Base-by-base conservation (phyloP, 345 rosid genomes). In the Arabis hirsuta region DNA sequence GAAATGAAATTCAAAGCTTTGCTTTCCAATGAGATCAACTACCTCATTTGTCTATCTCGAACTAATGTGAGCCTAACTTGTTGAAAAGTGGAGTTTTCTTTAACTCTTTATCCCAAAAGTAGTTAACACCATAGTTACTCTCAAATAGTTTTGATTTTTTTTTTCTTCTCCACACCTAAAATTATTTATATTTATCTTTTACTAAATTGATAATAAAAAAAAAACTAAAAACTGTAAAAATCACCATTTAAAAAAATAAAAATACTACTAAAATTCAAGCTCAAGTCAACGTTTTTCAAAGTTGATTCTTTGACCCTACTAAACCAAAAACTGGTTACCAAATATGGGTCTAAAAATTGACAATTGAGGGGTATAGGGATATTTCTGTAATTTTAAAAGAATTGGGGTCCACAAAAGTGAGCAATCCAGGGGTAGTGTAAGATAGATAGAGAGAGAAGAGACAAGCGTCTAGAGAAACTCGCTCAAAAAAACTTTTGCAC, bases 401-500 rank as follows among this genome's bases (percentile, higher is more conserved):
- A 20, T 1, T 36, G 26, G 26, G 67, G 78, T 57, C 78, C 73
- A 74, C 68, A 58, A 60, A 34, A 72, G 55, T n/a, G 47, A 63
- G 31, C 32, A 59, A 29, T 12, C 31, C 13, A 62, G 50, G 55
- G 62, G 43, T 53, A 43, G 69, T 19, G 69, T 12, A 42, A 31
- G 55, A 69, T 0, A 34, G 22, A 60, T 48, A 14, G 57, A 34
- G 24, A 60, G 48, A 14, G 57, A 68, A 75, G 79, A 68, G 74
- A 75, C 51, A 75, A 41, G 65, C 54, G 69, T 75, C 79, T 76
- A 70, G 80, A 76, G 80, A 76, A 76, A 44, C 72, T 70, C 80
- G 75, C 76, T 63, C 38, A 42, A 36, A 56, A 76, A 32, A 56
- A 76, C 71, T 76, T 76, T 76, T 70, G 76, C 76, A 65, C 80